phyloP scores from a whole-genome alignment of 2,329 filamentous ascomycete species.

The Leptographium procerum region DNA sequence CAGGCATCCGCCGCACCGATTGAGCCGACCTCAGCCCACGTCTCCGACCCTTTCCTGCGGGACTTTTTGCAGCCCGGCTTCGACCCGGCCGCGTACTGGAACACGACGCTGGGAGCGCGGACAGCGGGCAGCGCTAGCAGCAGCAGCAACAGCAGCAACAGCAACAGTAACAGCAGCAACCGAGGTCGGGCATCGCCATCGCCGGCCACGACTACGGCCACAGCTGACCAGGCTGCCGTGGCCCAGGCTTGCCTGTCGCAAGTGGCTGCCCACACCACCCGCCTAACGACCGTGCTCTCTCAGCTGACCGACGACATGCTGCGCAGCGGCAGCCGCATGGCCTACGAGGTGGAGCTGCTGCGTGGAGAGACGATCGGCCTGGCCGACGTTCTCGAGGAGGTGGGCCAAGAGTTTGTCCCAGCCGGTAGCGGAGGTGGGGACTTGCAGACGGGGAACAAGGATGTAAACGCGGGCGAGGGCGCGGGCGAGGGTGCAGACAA shows the following conservation, averaged over 20 bases:
- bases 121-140: too few species aligned
- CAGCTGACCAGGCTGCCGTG: slow-evolving; percentile 51
- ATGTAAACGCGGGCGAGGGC: neutral
- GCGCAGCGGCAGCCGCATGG: slow-evolving; percentile 73
- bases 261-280: slow-evolving; percentile 77
- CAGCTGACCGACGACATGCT: slow-evolving; percentile 92
- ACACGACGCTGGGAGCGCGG: slow-evolving; percentile 47
- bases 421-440: neutral
- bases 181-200: neutral
- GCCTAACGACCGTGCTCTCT: slow-evolving; percentile 70
- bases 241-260: slow-evolving; percentile 78
- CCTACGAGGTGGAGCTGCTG: slow-evolving; percentile 88
- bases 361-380: slow-evolving; percentile 79
- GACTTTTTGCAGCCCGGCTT: slow-evolving; percentile 74
- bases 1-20: slow-evolving; percentile 18
- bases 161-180: neutral
- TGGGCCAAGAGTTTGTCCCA: slow-evolving; percentile 35
- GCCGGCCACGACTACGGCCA: slow-evolving; percentile 11
- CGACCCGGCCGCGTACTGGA: slow-evolving; percentile 77
- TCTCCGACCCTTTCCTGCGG: slow-evolving; percentile 59
- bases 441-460: neutral
- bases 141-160: neutral
- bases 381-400: slow-evolving; percentile 58
- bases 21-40: slow-evolving; percentile 46
- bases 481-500: slow-evolving; percentile 10